These are phyloP conservation scores for Zalaria obscura DNA, from an alignment of 2,329 filamentous ascomycete genomes.

Conservation along the genomic window DNA sequence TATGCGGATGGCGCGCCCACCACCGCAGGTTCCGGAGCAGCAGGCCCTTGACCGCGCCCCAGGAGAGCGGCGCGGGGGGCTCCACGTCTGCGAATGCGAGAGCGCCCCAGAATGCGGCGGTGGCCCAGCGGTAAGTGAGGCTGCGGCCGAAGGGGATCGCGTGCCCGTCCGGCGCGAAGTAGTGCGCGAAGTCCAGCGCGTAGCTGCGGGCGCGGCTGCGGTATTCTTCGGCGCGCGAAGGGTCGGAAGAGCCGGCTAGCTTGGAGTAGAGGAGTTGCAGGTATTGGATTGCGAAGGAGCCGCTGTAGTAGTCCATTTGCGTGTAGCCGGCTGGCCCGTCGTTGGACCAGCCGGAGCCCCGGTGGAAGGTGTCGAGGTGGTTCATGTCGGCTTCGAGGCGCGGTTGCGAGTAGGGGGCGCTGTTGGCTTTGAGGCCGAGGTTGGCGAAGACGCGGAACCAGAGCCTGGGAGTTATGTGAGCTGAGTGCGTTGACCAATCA, in stretches of 20 bases:
- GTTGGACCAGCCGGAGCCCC: constrained; percentile 67
- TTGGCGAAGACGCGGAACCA: constrained; percentile 83
- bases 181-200: constrained; percentile 59
- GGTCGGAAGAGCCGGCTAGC: constrained; percentile 51
- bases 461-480: too few species aligned
- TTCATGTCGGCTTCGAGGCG: constrained; percentile 61
- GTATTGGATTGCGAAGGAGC: constrained; percentile 70
- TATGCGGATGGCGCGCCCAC: constrained; percentile 64
- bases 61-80: constrained; percentile 55
- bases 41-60: constrained; percentile 68
- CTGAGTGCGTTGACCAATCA: too few species aligned
- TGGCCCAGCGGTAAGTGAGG: constrained; percentile 70
- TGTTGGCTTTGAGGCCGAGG: constrained; percentile 61
- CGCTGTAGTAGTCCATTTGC: constrained; percentile 78
- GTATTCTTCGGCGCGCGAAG: constrained; percentile 53
- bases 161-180: constrained; percentile 57
- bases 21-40: constrained; percentile 60
- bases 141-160: constrained; percentile 66
- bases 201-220: constrained; percentile 50
- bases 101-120: constrained; percentile 73
- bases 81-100: constrained; percentile 64
- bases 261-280: constrained; percentile 65
- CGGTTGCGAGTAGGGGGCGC: constrained; percentile 54
- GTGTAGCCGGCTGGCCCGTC: constrained; percentile 67
- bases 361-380: constrained; percentile 67